Evolutionary conservation across 176 grass and related monocot species (phyloP).

Genomic region (Zoysia pacifica): DNA sequence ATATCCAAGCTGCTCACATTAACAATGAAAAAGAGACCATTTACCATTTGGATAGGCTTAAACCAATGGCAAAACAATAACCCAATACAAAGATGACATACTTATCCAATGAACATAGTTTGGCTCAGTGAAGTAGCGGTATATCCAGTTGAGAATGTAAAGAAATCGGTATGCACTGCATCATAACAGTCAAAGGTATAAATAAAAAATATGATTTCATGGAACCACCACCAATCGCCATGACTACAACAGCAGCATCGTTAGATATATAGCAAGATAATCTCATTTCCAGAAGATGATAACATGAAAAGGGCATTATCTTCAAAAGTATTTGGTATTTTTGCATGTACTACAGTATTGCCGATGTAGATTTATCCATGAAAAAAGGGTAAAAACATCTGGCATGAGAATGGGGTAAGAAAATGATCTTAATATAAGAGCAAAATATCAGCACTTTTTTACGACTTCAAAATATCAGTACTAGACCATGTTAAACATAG

Average conservation of each 20-base stretch:
- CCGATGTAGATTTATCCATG: neutral
- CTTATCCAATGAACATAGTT: conserved; percentile 77
- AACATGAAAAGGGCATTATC: neutral
- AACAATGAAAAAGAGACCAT: conserved; percentile 5
- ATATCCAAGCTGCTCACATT: conserved; percentile 60
- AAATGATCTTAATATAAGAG: neutral
- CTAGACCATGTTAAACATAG: conserved; percentile 1
- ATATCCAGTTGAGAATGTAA: conserved; percentile 73
- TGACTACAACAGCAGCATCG: neutral
- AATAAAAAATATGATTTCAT: neutral
- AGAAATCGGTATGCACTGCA: conserved; percentile 69
- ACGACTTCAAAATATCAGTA: neutral
- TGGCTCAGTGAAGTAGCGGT: conserved; percentile 62
- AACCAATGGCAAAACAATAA: neutral
- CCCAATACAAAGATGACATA: conserved; percentile 33
- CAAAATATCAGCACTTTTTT: neutral
- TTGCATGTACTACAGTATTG: neutral
- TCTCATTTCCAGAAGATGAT: neutral
- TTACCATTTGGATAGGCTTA: neutral
- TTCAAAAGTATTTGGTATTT: too few species aligned
- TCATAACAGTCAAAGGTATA: conserved; percentile 17
- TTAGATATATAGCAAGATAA: neutral
- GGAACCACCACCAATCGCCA: neutral
- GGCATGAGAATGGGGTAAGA: conserved; percentile 6
- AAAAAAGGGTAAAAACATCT: neutral